Conservation (phyloP, 1,139 yeast genomes). For the Protomyces macrosporus region DNA sequence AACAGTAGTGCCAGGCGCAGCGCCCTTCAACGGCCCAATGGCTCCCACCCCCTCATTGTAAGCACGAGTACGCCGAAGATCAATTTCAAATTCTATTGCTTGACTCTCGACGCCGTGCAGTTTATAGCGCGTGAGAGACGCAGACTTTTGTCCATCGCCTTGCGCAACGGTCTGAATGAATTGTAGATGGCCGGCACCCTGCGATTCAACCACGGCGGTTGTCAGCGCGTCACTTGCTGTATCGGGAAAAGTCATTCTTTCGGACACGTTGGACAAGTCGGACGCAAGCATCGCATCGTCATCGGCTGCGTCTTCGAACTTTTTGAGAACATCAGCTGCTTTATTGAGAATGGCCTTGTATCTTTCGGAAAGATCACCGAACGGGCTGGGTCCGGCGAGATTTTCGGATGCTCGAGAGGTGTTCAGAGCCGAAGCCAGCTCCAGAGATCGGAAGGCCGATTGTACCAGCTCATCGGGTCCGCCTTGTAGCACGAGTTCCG, state of each 20-base stretch:
- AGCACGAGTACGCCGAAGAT: neutral
- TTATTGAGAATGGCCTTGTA: no score
- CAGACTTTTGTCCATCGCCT: neutral
- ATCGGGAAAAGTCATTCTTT: neutral
- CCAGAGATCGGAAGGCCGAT: no score
- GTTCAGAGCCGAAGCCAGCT: no score
- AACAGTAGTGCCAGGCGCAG: no score
- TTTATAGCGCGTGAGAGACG: neutral
- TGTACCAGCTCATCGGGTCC: no score
- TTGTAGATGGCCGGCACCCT: neutral
- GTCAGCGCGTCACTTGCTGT: constrained; percentile 8
- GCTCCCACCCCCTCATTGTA: neutral
- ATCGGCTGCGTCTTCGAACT: no score
- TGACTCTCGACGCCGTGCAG: constrained; percentile 5
- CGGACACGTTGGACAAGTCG: neutral
- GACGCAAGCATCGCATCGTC: neutral
- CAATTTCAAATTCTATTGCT: neutral
- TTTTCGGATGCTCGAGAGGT: no score
- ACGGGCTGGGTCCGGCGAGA: no score
- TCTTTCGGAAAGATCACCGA: no score
- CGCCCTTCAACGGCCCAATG: neutral
- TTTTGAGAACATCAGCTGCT: no score
- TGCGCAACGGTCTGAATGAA: neutral
- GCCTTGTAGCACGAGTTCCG: no score
- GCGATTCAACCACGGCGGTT: constrained; percentile 9